Evolutionary conservation across 2,329 filamentous ascomycete species (phyloP), one percentile per base, ranked within the genome.

Genomic region (Arthroderma sp.): DNA sequence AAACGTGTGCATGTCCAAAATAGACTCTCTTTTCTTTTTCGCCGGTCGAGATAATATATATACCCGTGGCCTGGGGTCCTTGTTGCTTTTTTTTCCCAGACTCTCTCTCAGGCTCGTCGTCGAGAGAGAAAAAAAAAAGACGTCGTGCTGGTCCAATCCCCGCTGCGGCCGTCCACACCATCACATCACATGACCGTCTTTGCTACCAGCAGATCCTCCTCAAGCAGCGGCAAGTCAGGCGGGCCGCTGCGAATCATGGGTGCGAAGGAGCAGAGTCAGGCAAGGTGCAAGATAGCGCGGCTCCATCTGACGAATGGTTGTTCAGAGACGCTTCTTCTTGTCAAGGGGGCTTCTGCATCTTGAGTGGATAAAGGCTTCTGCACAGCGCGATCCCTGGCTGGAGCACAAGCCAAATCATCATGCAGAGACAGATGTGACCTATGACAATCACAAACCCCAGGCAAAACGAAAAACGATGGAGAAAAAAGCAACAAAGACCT

Each of bases 111-210:
- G 11, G 9, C 32, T 34, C 32, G 9, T 9, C 11, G 32, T 9
- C 32, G 9, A 11, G 32, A 34, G 9, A 22, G 15, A 48, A 44
- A 36, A 41, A 43, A 29, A 36, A 38, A 41, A 46, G 36, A 38
- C 29, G 40, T 39, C 44, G 39, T 46, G 48, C 48, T 54, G 46
- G 45, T 43, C 54, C 53, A 57, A 53, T 57, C 38, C 40, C 10
- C 30, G 28, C 29, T 42, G 28, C 28, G 15, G 43, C 39, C 42
- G 45, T 44, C 40, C 45, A 50, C 50, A 49, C 52, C 55, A 51
- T 37, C 8, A 48, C 37, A 51, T 58, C 56, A 58, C 54, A 56
- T 58, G 56, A 58, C 49, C 48, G 47, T 50, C 53, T 51, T 36
- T 48, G 44, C 38, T 48, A 51, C 53, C 52, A 51, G 46, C 52